Conservation (phyloP, 108 stramenopile species). For the Fragilaria crotonensis region DNA sequence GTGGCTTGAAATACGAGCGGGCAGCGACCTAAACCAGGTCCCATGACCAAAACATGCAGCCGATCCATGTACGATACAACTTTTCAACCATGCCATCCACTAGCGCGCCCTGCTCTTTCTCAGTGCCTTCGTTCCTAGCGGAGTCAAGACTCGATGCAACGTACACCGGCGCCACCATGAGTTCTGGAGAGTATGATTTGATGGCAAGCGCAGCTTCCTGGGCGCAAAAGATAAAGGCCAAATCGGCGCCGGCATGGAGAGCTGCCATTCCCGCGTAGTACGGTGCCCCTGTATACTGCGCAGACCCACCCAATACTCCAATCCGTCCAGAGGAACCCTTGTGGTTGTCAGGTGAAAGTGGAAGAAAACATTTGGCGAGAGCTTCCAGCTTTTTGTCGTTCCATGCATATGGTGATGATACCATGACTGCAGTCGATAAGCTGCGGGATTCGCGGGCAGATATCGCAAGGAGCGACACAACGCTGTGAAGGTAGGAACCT, state of each 20-base stretch:
- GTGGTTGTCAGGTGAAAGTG: slow-evolving; percentile 47
- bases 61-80: slow-evolving; percentile 40
- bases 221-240: slow-evolving; percentile 90
- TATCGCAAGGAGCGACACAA: too few relatives aligned
- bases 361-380: slow-evolving; percentile 21
- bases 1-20: slow-evolving; percentile 54
- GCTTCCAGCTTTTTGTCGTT: background rate
- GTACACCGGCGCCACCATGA: slow-evolving; percentile 89
- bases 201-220: slow-evolving; percentile 87
- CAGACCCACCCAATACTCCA: slow-evolving; percentile 90
- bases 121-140: background rate
- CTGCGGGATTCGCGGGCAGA: too few relatives aligned
- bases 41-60: slow-evolving; percentile 83
- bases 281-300: slow-evolving; percentile 95
- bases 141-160: slow-evolving; percentile 46
- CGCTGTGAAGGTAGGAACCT: too few relatives aligned
- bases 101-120: slow-evolving; percentile 1
- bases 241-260: slow-evolving; percentile 87
- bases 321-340: slow-evolving; percentile 93
- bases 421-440: too few relatives aligned
- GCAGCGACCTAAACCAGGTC: slow-evolving; percentile 92
- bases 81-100: slow-evolving; percentile 38
- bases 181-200: slow-evolving; percentile 88
- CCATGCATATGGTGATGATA: background rate
- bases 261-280: slow-evolving; percentile 92